A percentile compares a stretch with the other conserved stretches of the same genome.
phyloP scores from a whole-genome alignment of 768 basidiomycete genomes.

The Tulasnella sp. region DNA sequence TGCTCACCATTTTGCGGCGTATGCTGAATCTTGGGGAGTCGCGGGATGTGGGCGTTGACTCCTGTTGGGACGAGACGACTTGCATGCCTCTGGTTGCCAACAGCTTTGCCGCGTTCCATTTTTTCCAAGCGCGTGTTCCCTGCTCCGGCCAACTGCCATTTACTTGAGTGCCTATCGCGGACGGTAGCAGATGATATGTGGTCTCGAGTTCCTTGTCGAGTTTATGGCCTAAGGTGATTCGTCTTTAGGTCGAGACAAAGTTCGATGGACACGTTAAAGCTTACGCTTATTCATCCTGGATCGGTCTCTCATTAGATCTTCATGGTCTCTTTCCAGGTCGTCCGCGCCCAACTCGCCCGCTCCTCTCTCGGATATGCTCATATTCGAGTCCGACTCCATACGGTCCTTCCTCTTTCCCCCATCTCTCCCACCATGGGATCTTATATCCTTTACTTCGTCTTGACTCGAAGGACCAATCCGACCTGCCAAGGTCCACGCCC shows the following conservation, averaged over 20 bases:
- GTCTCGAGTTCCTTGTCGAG: neutral
- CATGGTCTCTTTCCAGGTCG: neutral
- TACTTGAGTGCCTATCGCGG: neutral
- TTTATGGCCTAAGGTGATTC: neutral
- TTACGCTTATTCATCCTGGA: neutral
- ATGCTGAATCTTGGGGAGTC: neutral
- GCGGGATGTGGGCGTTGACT: neutral
- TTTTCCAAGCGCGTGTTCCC: neutral
- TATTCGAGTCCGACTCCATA: neutral
- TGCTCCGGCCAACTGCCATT: neutral
- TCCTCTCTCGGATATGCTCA: neutral
- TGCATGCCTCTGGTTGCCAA: neutral
- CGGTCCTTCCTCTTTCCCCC: neutral
- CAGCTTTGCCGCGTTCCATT: neutral
- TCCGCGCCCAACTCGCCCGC: neutral
- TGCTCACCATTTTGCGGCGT: neutral
- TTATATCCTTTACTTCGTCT: neutral
- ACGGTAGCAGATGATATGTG: neutral
- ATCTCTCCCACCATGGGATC: neutral
- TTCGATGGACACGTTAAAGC: neutral
- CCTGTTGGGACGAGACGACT: neutral
- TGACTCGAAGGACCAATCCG: neutral
- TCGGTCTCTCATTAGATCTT: neutral
- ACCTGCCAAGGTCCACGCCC: neutral
- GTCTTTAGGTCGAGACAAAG: neutral